phyloP scores from a whole-genome alignment of 495 filamentous ascomycete genomes.

The Evansstolkia leycettana region DNA sequence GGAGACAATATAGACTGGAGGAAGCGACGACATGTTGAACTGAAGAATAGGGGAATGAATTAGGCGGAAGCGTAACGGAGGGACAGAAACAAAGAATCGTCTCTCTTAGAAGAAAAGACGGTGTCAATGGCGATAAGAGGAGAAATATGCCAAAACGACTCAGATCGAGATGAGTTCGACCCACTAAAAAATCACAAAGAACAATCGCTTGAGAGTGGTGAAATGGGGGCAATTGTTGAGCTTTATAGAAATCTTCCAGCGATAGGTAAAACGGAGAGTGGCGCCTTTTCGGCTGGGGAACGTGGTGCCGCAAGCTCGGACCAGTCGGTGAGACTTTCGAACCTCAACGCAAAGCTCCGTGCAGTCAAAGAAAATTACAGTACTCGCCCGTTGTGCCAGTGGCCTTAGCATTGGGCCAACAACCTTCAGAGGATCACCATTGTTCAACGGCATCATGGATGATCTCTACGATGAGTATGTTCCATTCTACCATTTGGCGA shows the following conservation, averaged over 20 bases:
- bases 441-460: conserved; percentile 42
- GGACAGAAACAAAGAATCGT: no score
- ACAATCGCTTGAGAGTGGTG: no score
- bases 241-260: no score
- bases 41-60: conserved; percentile 1
- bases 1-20: conserved; percentile 91
- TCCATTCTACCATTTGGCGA: not conserved
- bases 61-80: conserved; percentile 2
- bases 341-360: not conserved
- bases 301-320: not conserved
- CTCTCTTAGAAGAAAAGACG: no score
- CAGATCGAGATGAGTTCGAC: no score
- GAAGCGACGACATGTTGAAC: conserved; percentile 45
- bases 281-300: no score
- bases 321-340: not conserved
- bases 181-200: no score
- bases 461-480: conserved; percentile 75
- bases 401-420: not conserved
- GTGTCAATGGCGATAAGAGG: no score
- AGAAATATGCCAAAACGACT: no score
- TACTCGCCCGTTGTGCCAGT: not conserved
- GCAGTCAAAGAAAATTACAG: not conserved
- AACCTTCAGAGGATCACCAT: not conserved
- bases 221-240: no score
- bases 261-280: no score